Base-by-base conservation (phyloP, 164 flowering plant genomes). In the Umbellularia californica region DNA sequence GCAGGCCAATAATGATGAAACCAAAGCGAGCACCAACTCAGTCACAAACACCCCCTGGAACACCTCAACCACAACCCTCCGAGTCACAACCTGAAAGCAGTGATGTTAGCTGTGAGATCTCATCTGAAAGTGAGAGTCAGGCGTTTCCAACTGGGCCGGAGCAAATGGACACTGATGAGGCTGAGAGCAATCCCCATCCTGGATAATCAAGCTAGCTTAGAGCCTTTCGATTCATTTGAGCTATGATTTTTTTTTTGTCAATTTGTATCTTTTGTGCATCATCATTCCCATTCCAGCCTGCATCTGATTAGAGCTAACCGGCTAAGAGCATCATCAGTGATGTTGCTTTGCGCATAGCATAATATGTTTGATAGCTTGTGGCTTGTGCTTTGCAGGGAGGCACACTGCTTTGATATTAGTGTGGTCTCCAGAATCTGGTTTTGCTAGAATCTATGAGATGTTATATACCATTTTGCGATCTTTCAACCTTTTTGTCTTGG, bases 1-100 rank as follows among this genome's bases (percentile, higher is more conserved):
- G 96, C 81, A 84, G 91, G 83, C 94, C 98, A 1, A 83, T 89
- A 68, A 91, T 93, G 94, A 91, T 84, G 2, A 93, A 91, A 68
- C 92, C 94, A 22, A 91, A 85, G 78, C 92, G 94, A 52, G 85
- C 85, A 28, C 70, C 75, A 22, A 76, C 84, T 70, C 93, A 92
- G 71, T 86, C 91, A 35, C 90, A 86, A 60, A 79, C 84, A 63
- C 78, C 89, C 1, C 28, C 76, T 72, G 91, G 78, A 51, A 70
- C 86, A 66, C 80, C 87, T 70, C 81, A 41, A 69, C 87, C 93
- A 0, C 88, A 87, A 77, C 77, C 77, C 12, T 23, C 85, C 50
- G 78, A 86, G 60, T 14, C 85, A 65, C 85, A 87, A 71, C 80
- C 83, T 35, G 41, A 86, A 41, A 85, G 83, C 10, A 72, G 75